phyloP scores from a whole-genome alignment of 768 basidiomycete species.

The Agaricus sinodeliciosus region DNA sequence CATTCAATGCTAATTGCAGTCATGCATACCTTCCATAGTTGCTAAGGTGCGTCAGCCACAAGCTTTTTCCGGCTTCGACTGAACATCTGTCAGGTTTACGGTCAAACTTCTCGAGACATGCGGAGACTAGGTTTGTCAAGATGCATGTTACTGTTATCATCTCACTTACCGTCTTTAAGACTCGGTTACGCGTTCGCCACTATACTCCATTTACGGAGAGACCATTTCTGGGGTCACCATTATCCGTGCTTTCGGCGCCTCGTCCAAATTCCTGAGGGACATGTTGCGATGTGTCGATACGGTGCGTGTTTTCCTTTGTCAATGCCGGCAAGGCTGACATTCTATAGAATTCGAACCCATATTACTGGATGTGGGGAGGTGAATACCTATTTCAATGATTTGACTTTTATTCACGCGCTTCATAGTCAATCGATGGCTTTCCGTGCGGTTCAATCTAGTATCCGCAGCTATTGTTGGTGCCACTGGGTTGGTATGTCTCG shows the following conservation, averaged over 20 bases:
- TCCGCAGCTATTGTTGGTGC: slow-evolving; percentile 68
- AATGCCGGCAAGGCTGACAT: background rate
- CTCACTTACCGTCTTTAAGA: slow-evolving; percentile 21
- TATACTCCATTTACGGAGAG: slow-evolving; percentile 40
- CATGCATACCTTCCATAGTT: slow-evolving; percentile 17
- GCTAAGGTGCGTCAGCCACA: slow-evolving; percentile 25
- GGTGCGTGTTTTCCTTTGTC: slow-evolving; percentile 31
- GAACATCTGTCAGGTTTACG: slow-evolving; percentile 25
- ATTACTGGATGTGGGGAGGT: slow-evolving; percentile 93
- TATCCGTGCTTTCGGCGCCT: slow-evolving; percentile 82
- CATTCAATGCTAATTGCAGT: background rate
- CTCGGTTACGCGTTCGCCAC: slow-evolving; percentile 40
- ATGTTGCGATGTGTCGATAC: slow-evolving; percentile 82
- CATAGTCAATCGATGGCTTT: slow-evolving; percentile 85
- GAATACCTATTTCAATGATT: slow-evolving; percentile 12
- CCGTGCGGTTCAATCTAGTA: slow-evolving; percentile 79
- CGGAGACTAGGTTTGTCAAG: slow-evolving; percentile 55
- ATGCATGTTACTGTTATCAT: background rate
- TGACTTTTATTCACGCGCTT: background rate
- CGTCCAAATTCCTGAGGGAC: slow-evolving; percentile 78
- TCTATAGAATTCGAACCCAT: slow-evolving; percentile 53
- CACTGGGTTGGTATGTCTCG: slow-evolving; percentile 59
- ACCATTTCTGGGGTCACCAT: slow-evolving; percentile 37
- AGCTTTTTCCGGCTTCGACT: slow-evolving; percentile 1
- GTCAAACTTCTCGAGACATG: slow-evolving; percentile 83